phyloP scores from a whole-genome alignment of 208 protist species.

The Histomonas meleagridis region DNA sequence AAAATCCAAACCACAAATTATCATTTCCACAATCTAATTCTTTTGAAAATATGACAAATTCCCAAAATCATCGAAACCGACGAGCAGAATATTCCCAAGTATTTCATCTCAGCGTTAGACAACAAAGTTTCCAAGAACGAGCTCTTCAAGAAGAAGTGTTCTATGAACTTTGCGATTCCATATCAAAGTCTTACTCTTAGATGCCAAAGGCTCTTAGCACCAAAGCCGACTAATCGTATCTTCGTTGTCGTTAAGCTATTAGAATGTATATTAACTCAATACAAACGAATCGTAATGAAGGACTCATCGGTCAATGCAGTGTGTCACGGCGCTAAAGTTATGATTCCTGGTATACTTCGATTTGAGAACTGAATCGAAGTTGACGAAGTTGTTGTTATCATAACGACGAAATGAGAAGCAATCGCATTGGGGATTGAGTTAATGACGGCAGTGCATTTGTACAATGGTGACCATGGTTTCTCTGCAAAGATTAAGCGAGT shows the following conservation, averaged over 20 bases:
- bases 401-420: constrained; percentile 98
- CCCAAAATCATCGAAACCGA: background rate
- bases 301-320: constrained; percentile 65
- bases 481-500: constrained; percentile 86
- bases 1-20: too few species aligned
- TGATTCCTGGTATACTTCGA: constrained; percentile 91
- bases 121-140: background rate
- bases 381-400: constrained; percentile 86
- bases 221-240: too few species aligned
- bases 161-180: background rate
- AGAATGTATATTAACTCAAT: constrained; percentile 82
- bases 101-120: background rate
- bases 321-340: constrained; percentile 81
- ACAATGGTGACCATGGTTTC: constrained; percentile 84
- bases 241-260: constrained; percentile 88
- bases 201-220: too few species aligned
- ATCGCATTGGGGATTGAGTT: constrained; percentile 89
- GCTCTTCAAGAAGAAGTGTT: background rate
- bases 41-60: background rate
- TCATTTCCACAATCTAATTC: too few species aligned
- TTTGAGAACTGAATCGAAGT: constrained; percentile 87
- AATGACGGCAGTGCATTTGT: constrained; percentile 91
- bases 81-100: background rate
- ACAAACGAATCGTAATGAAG: constrained; percentile 98
- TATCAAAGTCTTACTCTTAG: background rate